Conservation (phyloP, 2,329 filamentous ascomycete species). For the Sporothrix protearum region DNA sequence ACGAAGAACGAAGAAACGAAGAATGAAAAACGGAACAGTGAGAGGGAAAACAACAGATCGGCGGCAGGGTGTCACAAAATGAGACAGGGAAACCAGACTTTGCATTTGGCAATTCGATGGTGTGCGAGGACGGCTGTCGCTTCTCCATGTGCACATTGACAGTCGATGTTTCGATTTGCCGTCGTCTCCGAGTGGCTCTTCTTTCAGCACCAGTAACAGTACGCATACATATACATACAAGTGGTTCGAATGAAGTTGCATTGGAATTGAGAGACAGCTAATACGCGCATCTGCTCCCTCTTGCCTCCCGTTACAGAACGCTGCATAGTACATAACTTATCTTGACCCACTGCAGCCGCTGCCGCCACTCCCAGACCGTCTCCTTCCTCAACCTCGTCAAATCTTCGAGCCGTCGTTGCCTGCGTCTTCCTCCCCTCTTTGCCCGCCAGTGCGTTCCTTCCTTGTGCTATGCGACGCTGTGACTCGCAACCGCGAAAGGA, state of each 20-base stretch:
- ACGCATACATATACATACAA: too few relatives aligned
- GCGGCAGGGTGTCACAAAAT: conserved; percentile 20
- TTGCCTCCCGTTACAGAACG: not conserved
- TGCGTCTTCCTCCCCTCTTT: not conserved
- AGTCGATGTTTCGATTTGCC: not conserved
- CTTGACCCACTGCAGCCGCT: not conserved
- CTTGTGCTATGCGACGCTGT: conserved; percentile 2
- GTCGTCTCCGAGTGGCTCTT: not conserved
- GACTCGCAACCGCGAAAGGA: conserved; percentile 3
- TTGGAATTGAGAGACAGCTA: not conserved
- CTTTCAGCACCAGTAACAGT: not conserved
- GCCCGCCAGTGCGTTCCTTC: not conserved
- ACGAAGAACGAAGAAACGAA: conserved; percentile 1
- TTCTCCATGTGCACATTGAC: not conserved
- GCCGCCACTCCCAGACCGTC: not conserved
- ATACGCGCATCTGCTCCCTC: not conserved
- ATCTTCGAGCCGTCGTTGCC: not conserved
- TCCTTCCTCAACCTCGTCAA: conserved; percentile 15
- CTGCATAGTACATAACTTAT: not conserved
- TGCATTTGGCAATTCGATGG: not conserved
- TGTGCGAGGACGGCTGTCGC: not conserved
- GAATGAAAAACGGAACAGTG: not conserved
- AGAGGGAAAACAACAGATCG: conserved; percentile 10
- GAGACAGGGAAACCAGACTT: conserved; percentile 15
- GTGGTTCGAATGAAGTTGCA: not conserved